Evolutionary conservation across 2,329 filamentous ascomycete species (phyloP).

Genomic region (Periglandula ipomoeae): DNA sequence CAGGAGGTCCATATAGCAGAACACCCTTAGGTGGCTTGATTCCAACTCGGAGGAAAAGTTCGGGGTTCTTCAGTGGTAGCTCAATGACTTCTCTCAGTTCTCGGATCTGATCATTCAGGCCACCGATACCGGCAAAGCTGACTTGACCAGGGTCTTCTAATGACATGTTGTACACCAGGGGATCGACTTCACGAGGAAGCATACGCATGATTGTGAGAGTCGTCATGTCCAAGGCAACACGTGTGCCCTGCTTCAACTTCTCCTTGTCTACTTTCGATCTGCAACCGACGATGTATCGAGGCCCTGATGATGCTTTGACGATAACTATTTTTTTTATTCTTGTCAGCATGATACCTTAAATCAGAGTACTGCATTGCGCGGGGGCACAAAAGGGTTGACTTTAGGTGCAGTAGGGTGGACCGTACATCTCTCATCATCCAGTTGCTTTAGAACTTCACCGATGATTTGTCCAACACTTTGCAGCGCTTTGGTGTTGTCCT

Average conservation of each 20-base stretch:
- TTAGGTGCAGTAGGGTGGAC: not conserved
- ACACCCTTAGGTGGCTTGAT: constrained; percentile 99
- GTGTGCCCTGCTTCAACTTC: constrained; percentile 96
- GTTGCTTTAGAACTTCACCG: constrained; percentile 95
- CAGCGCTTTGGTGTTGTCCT: constrained; percentile 98
- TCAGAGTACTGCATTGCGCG: constrained; percentile 8
- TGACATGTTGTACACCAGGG: constrained; percentile 99
- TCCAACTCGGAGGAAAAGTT: constrained; percentile 90
- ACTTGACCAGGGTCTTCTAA: constrained; percentile 95
- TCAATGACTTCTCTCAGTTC: constrained; percentile 97
- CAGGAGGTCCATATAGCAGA: constrained; percentile 87
- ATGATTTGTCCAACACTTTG: constrained; percentile 99
- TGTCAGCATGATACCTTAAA: constrained; percentile 13
- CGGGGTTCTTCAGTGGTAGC: constrained; percentile 94
- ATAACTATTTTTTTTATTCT: constrained; percentile 58
- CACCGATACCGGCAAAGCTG: constrained; percentile 95
- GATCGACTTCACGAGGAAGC: constrained; percentile 96
- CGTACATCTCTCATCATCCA: constrained; percentile 97
- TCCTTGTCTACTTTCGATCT: constrained; percentile 95
- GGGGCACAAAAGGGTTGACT: not conserved
- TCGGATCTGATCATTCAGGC: constrained; percentile 95
- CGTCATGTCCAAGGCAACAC: constrained; percentile 97
- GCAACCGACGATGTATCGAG: constrained; percentile 96
- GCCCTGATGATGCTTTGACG: constrained; percentile 94
- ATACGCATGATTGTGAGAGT: constrained; percentile 99